These are phyloP conservation scores for Verticillium longisporum DNA, from an alignment of 2,329 filamentous ascomycete genomes.

Conservation along the genomic window DNA sequence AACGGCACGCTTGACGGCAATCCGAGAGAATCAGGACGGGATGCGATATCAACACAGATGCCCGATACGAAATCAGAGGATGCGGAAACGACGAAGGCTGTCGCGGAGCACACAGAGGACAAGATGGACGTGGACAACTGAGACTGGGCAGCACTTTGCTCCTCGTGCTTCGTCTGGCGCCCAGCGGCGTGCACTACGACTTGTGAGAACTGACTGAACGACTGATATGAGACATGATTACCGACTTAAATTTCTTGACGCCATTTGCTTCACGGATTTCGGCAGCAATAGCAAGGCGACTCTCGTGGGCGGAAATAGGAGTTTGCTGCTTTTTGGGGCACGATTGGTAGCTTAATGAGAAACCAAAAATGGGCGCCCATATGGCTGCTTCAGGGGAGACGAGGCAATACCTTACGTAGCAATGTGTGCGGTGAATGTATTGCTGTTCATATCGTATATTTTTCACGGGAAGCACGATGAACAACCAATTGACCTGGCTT, in stretches of 20 bases:
- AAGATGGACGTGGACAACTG: constrained; percentile 11
- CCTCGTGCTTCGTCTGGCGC: neutral
- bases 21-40: constrained; percentile 2
- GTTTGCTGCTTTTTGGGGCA: neutral
- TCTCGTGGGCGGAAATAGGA: neutral
- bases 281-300: neutral
- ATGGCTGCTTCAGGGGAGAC: neutral
- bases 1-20: constrained; percentile 22
- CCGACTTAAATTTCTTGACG: neutral
- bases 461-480: too few relatives aligned
- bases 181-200: neutral
- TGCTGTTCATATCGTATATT: too few relatives aligned
- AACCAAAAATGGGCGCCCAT: neutral
- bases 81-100: constrained; percentile 2
- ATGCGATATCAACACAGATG: constrained; percentile 8
- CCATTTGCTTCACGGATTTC: neutral
- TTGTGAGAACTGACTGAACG: neutral
- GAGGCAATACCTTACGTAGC: neutral
- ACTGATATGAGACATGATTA: neutral
- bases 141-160: neutral
- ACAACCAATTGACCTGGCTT: too few relatives aligned
- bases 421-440: neutral
- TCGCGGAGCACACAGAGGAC: neutral
- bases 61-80: constrained; percentile 6
- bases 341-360: neutral